Evolutionary conservation across 75 land plant genomes (phyloP), one percentile per base, ranked within the genome.

Genomic region (Selaginella moellendorffii): DNA sequence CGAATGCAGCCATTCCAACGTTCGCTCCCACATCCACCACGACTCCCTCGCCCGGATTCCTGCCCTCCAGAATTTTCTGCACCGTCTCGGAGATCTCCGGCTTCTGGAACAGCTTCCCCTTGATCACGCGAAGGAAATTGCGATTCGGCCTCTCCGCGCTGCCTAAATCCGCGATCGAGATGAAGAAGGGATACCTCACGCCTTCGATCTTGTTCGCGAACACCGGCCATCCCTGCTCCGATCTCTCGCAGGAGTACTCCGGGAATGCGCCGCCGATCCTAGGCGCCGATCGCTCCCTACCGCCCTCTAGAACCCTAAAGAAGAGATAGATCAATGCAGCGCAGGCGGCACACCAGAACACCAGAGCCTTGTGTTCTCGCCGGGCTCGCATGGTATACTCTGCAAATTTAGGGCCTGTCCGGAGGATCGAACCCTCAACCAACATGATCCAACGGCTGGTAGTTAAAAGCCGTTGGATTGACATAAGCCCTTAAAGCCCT

Each of bases 1-100:
- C 96, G 63, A 89, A 89, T 29, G 80, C 68, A 19, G 90, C 96
- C 89, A 89, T 83, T n/a, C 96, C 96, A 28, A 89, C 84, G 73
- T 89, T 89, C 1, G 84, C 96, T 8, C 96, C 96, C 23, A 89
- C 90, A 63, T 89, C 90, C 0, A 89, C 70, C n/a, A 89, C 68
- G 24, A 79, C 5, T 65, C 80, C 79, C 53, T 58, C 65, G 22
- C 42, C 26, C 1, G 65, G 22, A n/a, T n/a, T n/a, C 27, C 27
- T 26, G 0, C 27, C 18, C 65, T 31, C 78, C 59, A 89, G 70
- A 14, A 83, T 27, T n/a, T 69, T 79, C 76, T 89, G 96, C 19
- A 89, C 63, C 20, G 85, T 74, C 24, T 31, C 77, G n/a, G 96
- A 82, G 21, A 88, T 85, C 28, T 81, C 82, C 2, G 86, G 82